Conservation (phyloP, 305 asterid species). For the Fraxinus greggii region DNA sequence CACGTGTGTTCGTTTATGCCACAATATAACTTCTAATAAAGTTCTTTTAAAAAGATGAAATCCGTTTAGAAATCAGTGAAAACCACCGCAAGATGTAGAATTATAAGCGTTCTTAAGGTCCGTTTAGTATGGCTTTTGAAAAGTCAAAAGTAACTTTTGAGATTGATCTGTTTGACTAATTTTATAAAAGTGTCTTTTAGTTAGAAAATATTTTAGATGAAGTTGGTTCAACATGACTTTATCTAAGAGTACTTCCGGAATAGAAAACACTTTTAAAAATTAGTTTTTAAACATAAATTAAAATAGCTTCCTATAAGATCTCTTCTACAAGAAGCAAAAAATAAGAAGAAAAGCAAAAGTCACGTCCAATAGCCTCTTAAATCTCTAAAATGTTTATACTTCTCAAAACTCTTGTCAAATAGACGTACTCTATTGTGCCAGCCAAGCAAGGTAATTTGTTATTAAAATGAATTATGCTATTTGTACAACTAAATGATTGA, state of each 20-base stretch:
- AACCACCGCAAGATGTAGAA: background rate
- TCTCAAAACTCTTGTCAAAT: background rate
- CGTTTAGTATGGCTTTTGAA: background rate
- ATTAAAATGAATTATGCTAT: too few relatives aligned
- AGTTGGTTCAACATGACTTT: background rate
- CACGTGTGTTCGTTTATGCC: background rate
- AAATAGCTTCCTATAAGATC: too few relatives aligned
- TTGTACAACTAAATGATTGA: too few relatives aligned
- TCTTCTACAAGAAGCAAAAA: too few relatives aligned
- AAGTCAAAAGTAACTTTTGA: background rate
- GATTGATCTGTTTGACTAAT: background rate
- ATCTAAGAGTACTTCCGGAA: background rate
- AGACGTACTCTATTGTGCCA: background rate
- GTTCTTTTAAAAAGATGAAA: too few relatives aligned
- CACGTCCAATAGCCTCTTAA: too few relatives aligned
- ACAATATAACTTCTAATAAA: background rate
- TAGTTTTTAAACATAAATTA: background rate
- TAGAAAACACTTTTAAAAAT: too few relatives aligned
- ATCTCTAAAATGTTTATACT: too few relatives aligned
- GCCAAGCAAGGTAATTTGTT: background rate
- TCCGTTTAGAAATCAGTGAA: too few relatives aligned
- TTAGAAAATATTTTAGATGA: too few relatives aligned
- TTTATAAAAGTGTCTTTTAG: too few relatives aligned
- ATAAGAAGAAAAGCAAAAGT: too few relatives aligned
- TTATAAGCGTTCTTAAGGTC: background rate